These are phyloP conservation scores for Macrocybe gigantea DNA, from an alignment of 768 basidiomycete genomes.

Conservation along the genomic window DNA sequence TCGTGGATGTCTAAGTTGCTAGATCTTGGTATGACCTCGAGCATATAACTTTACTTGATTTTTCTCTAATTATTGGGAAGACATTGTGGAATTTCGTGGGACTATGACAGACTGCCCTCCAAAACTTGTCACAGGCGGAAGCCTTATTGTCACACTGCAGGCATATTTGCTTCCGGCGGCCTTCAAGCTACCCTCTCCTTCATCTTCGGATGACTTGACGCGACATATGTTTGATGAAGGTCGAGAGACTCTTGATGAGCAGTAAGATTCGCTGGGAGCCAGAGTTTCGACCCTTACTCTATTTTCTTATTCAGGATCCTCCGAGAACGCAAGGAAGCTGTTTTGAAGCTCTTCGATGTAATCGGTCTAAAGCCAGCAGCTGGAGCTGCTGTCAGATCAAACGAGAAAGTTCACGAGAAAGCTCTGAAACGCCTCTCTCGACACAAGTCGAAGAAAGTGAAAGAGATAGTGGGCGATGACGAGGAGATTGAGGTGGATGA, in stretches of 20 bases:
- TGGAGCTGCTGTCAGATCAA: constrained; percentile 30
- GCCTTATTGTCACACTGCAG: constrained; percentile 71
- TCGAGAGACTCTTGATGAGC: constrained; percentile 75
- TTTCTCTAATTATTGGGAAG: constrained; percentile 24
- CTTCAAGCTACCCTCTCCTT: constrained; percentile 45
- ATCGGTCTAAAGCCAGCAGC: constrained; percentile 63
- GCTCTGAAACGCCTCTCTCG: constrained; percentile 36
- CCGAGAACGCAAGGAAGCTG: constrained; percentile 71
- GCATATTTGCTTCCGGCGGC: constrained; percentile 66
- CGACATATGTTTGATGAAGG: constrained; percentile 63
- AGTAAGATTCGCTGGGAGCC: constrained; percentile 19
- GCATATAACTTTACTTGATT: background rate
- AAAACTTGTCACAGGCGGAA: constrained; percentile 65
- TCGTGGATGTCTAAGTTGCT: constrained; percentile 71
- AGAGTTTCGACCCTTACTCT: background rate
- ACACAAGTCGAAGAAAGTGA: constrained; percentile 37
- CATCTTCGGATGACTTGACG: constrained; percentile 23
- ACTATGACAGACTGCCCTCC: constrained; percentile 77
- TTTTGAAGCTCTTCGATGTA: constrained; percentile 67
- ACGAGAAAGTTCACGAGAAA: constrained; percentile 29
- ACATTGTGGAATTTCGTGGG: constrained; percentile 59
- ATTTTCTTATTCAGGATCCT: constrained; percentile 34
- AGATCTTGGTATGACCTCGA: constrained; percentile 48
- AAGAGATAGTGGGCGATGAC: constrained; percentile 72
- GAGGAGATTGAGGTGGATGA: constrained; percentile 85